These are phyloP conservation scores for Pseudonitzschia pungens DNA, from an alignment of 108 stramenopile genomes.

Conservation along the genomic window DNA sequence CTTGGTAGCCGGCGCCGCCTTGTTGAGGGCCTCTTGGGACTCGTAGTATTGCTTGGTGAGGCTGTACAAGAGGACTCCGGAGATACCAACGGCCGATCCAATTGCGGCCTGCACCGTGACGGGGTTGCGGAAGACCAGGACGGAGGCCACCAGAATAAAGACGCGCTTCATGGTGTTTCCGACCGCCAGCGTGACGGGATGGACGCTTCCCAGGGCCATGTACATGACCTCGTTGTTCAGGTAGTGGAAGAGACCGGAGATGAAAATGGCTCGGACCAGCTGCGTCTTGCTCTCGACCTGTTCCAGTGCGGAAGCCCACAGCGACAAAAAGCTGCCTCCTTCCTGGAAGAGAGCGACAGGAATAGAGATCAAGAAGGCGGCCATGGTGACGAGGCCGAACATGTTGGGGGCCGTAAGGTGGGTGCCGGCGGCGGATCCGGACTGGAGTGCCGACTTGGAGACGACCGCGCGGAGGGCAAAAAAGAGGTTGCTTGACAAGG, in stretches of 20 bases:
- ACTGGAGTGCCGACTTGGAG: constrained; percentile 80
- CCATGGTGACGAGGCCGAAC: constrained; percentile 87
- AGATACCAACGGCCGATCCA: constrained; percentile 79
- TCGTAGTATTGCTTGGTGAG: constrained; percentile 79
- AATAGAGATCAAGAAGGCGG: constrained; percentile 71
- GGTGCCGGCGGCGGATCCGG: constrained; percentile 49
- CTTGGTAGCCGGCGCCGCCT: too few relatives aligned
- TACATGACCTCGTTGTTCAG: constrained; percentile 98
- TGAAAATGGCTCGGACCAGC: constrained; percentile 53
- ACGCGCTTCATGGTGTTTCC: constrained; percentile 98
- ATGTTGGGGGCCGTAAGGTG: constrained; percentile 85
- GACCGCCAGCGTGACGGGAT: constrained; percentile 94
- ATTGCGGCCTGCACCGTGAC: constrained; percentile 74
- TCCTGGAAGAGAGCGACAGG: constrained; percentile 76
- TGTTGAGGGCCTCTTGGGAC: neutral
- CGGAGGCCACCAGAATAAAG: constrained; percentile 93
- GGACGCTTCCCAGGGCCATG: constrained; percentile 82
- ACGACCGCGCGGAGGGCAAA: constrained; percentile 89
- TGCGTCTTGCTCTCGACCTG: constrained; percentile 23
- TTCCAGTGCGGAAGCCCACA: constrained; percentile 50
- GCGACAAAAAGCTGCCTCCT: constrained; percentile 38
- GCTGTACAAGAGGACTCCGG: constrained; percentile 80
- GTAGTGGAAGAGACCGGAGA: constrained; percentile 91
- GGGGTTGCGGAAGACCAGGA: constrained; percentile 89
- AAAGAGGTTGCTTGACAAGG: constrained; percentile 89